phyloP scores from a whole-genome alignment of 805 yeast genomes.

The Ogataea kodamae region DNA sequence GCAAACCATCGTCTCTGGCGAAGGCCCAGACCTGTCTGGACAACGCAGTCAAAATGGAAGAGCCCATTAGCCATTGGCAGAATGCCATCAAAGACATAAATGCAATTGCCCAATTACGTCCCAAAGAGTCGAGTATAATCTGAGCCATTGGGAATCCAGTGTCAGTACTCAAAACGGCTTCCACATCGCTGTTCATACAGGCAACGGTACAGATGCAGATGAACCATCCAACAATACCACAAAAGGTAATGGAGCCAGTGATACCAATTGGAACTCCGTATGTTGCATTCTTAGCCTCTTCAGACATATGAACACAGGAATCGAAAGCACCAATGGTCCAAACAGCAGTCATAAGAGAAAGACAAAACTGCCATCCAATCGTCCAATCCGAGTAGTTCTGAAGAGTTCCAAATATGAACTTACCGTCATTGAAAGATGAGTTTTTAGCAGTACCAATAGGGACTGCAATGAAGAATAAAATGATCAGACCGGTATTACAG shows the following conservation, averaged over 20 bases:
- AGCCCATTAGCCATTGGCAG: constrained; percentile 66
- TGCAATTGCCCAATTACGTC: constrained; percentile 62
- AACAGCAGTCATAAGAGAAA: constrained; percentile 54
- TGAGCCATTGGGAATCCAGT: constrained; percentile 67
- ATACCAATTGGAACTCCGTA: constrained; percentile 66
- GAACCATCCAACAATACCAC: constrained; percentile 57
- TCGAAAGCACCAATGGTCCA: constrained; percentile 79
- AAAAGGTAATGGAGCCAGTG: constrained; percentile 51
- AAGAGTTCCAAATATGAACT: constrained; percentile 52
- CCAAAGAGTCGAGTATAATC: constrained; percentile 58
- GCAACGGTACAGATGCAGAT: constrained; percentile 53
- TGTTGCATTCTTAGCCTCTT: constrained; percentile 63
- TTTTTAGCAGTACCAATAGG: constrained; percentile 55
- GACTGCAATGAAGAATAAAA: constrained; percentile 57
- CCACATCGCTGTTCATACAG: constrained; percentile 46
- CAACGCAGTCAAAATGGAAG: constrained; percentile 57
- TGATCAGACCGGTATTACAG: constrained; percentile 49
- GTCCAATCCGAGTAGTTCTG: constrained; percentile 54
- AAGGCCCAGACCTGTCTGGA: constrained; percentile 75
- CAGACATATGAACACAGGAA: constrained; percentile 69
- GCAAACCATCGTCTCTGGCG: constrained; percentile 74
- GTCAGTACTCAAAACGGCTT: constrained; percentile 38
- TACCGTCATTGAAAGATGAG: constrained; percentile 43
- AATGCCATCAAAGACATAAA: constrained; percentile 55
- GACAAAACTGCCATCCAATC: constrained; percentile 52